Percentiles rank a stretch among this genome's conserved stretches.
Conservation (phyloP, 768 basidiomycete genomes). For the Mycena vitilis region DNA sequence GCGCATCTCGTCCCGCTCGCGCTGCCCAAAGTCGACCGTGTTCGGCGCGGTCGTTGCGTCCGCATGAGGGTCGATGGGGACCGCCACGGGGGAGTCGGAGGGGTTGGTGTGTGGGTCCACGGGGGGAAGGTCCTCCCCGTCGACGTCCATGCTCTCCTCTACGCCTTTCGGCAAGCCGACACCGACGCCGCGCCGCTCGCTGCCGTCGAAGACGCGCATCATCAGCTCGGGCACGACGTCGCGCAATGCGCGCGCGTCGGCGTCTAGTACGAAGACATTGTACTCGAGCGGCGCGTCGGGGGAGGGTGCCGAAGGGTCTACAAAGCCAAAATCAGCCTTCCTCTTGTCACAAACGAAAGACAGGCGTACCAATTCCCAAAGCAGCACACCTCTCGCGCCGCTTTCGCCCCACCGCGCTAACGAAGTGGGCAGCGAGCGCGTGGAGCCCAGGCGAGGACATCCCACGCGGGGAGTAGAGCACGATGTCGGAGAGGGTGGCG, state of each 20-base stretch:
- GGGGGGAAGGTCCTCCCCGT: neutral
- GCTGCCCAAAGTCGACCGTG: conserved; percentile 83
- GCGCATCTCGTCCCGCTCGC: conserved; percentile 92
- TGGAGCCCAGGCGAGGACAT: conserved; percentile 62
- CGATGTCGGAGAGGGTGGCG: conserved; percentile 89
- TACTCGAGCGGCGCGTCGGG: conserved; percentile 61
- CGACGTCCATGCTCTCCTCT: conserved; percentile 23
- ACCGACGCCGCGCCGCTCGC: conserved; percentile 31
- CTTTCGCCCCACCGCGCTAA: conserved; percentile 70
- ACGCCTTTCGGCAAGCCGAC: neutral
- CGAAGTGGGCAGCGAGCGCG: conserved; percentile 73
- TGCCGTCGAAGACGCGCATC: conserved; percentile 58
- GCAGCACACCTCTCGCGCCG: conserved; percentile 56
- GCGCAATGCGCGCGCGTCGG: conserved; percentile 59
- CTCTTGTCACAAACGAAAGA: no score
- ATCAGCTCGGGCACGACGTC: conserved; percentile 63
- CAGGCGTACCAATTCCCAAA: conserved; percentile 24
- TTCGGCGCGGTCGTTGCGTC: conserved; percentile 51
- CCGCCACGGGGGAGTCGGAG: conserved; percentile 19
- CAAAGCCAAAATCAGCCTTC: no score
- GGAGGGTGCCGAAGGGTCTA: conserved; percentile 31
- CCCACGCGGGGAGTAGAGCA: conserved; percentile 86
- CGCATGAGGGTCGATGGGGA: conserved; percentile 19
- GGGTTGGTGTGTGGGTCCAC: conserved; percentile 10
- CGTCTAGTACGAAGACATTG: conserved; percentile 83